Evolutionary conservation across 768 basidiomycete species (phyloP).

Genomic region (Inosperma sp.): DNA sequence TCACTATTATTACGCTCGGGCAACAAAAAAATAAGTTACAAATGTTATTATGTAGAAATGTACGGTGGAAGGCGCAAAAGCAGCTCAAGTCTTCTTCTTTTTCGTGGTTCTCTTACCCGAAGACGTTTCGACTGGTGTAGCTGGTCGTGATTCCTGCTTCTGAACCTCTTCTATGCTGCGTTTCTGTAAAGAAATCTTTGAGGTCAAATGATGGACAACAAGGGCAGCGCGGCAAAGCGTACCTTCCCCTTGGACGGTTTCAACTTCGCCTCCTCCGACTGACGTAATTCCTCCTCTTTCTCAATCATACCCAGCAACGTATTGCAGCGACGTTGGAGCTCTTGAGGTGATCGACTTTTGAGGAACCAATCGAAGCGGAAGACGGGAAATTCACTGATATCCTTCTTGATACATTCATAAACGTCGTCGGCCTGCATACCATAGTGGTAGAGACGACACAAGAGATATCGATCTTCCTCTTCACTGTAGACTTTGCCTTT

Average conservation of each 20-base stretch:
- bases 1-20: no score
- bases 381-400: constrained; percentile 94
- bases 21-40: no score
- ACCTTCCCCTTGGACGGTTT: constrained; percentile 68
- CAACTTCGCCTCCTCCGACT: constrained; percentile 61
- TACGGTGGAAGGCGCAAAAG: no score
- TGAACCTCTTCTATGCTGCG: constrained; percentile 66
- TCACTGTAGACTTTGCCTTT: constrained; percentile 97
- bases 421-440: constrained; percentile 86
- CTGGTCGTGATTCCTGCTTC: constrained; percentile 54
- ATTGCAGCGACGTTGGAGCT: constrained; percentile 82
- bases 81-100: no score
- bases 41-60: no score
- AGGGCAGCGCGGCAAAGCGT: constrained; percentile 15
- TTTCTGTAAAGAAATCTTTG: constrained; percentile 42
- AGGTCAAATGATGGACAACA: background rate
- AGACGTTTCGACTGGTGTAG: constrained; percentile 50
- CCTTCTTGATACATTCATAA: constrained; percentile 93
- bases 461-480: constrained; percentile 93
- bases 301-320: constrained; percentile 87
- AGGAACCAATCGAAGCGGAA: constrained; percentile 99
- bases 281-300: constrained; percentile 76
- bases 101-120: constrained; percentile 58
- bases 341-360: constrained; percentile 87
- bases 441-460: constrained; percentile 86